Conservation (phyloP, 495 filamentous ascomycete genomes). For the Penicillium pulvis region DNA sequence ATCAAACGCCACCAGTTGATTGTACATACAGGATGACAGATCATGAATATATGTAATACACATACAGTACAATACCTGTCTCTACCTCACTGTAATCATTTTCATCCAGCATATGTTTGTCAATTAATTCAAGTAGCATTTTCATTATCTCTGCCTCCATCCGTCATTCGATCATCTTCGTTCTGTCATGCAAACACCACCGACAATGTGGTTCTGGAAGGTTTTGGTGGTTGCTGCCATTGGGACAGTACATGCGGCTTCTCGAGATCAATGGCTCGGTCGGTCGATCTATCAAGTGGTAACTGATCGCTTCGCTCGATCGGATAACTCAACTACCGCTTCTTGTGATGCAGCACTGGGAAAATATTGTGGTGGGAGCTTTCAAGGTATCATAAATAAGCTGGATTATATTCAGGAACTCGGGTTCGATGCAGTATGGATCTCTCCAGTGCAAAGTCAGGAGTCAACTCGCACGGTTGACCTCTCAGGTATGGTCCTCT, state of each 20-base stretch:
- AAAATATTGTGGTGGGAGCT: slow-evolving; percentile 73
- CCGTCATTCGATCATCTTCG: slow-evolving; percentile 6
- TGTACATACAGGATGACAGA: not conserved
- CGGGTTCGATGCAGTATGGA: slow-evolving; percentile 70
- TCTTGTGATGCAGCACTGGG: slow-evolving; percentile 24
- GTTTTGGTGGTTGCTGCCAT: slow-evolving; percentile 16
- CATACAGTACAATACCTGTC: not conserved
- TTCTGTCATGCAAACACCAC: slow-evolving; percentile 15
- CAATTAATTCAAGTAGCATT: not conserved
- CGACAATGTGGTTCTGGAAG: slow-evolving; percentile 16
- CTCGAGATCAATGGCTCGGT: slow-evolving; percentile 20
- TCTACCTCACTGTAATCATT: not conserved
- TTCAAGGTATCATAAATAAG: slow-evolving; percentile 60
- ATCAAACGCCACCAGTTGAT: too few relatives aligned
- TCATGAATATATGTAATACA: not conserved
- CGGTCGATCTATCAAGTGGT: slow-evolving; percentile 58
- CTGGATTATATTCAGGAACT: slow-evolving; percentile 57
- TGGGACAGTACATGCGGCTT: slow-evolving; percentile 15
- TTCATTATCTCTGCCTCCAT: not conserved
- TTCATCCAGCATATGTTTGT: not conserved
- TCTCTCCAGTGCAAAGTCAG: slow-evolving; percentile 48
- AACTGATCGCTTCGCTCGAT: slow-evolving; percentile 67
- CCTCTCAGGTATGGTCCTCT: slow-evolving; percentile 46
- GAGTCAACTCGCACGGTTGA: slow-evolving; percentile 41
- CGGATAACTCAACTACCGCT: slow-evolving; percentile 48